Conservation (phyloP, 768 basidiomycete genomes). For the Russula earlei region DNA sequence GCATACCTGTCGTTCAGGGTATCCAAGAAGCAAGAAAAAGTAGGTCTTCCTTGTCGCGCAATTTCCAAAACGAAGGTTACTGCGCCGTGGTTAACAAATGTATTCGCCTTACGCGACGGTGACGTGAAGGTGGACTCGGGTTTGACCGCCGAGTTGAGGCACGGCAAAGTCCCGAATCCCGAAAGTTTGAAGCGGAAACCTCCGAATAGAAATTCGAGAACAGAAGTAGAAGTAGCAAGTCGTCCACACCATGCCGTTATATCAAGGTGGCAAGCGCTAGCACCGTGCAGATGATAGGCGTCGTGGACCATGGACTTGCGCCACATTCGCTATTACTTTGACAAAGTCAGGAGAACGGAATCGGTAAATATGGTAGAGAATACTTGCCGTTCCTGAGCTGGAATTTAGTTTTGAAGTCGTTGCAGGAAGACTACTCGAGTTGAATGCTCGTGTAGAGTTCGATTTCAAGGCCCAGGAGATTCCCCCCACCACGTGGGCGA, state of each 20-base stretch:
- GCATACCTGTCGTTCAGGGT: not conserved
- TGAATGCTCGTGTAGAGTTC: conserved; percentile 62
- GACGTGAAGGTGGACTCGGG: not conserved
- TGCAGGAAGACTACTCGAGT: conserved; percentile 41
- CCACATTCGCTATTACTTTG: not conserved
- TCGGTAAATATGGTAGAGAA: not conserved
- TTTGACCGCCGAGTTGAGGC: not conserved
- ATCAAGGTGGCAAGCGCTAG: not conserved
- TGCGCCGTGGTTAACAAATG: not conserved
- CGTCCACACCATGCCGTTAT: not conserved
- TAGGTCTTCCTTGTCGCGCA: not conserved
- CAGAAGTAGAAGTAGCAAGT: not conserved
- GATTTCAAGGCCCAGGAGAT: conserved; percentile 64
- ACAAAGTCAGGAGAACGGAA: not conserved
- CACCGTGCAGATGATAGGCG: not conserved
- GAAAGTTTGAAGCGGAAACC: not conserved
- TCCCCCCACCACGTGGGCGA: conserved; percentile 66
- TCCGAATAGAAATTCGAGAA: not conserved
- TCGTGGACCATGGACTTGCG: not conserved
- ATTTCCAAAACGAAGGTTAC: not conserved
- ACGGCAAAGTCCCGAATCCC: not conserved
- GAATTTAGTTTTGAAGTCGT: not conserved
- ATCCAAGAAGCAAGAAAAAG: not conserved
- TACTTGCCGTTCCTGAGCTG: not conserved
- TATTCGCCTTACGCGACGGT: not conserved